phyloP scores from a whole-genome alignment of 75 land plant species.

The Selaginella tamariscina region DNA sequence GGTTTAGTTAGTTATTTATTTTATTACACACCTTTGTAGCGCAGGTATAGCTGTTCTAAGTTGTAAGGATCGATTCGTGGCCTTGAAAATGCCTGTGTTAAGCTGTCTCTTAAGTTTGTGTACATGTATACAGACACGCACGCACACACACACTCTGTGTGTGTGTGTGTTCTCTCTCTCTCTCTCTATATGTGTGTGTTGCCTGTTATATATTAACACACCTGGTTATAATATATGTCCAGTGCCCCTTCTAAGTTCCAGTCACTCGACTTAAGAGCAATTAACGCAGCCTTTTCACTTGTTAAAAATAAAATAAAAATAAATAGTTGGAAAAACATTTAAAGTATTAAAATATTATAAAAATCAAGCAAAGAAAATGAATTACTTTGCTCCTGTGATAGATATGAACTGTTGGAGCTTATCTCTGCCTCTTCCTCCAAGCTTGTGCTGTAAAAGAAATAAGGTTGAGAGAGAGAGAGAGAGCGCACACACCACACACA shows the following conservation, averaged over 20 bases:
- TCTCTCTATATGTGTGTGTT: no score
- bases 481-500: no score
- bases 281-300: slow-evolving; percentile 81
- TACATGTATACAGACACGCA: no score
- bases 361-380: not conserved
- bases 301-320: not conserved
- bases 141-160: no score
- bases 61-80: slow-evolving; percentile 51
- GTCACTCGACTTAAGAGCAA: slow-evolving; percentile 77
- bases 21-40: slow-evolving; percentile 61
- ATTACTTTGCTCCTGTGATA: slow-evolving; percentile 76
- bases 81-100: slow-evolving; percentile 56
- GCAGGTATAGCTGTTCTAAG: slow-evolving; percentile 75
- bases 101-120: no score
- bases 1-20: not conserved
- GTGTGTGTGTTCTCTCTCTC: no score
- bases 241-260: slow-evolving; percentile 93
- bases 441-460: slow-evolving; percentile 78
- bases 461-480: not conserved
- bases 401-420: slow-evolving; percentile 88
- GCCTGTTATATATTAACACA: no score
- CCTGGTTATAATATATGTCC: slow-evolving; percentile 85
- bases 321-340: not conserved
- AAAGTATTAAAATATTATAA: not conserved
- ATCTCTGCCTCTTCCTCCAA: slow-evolving; percentile 74